Base-by-base conservation (phyloP, 202 grass and related monocot species). In the Carex arenaria region DNA sequence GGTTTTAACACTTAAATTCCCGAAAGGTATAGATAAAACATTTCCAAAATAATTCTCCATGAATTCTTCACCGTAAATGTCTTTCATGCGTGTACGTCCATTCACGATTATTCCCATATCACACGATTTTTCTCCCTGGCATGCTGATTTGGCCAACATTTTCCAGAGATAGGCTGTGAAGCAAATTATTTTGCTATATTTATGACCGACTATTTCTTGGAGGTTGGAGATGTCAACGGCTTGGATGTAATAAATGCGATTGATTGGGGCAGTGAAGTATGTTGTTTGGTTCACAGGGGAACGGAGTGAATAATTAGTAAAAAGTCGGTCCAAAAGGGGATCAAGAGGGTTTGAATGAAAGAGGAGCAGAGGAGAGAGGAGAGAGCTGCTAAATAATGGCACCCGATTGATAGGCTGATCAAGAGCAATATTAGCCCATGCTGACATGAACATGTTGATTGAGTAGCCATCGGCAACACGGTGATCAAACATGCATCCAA, bases 381-480 rank as follows among this genome's bases (percentile, higher is more conserved):
- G 52, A 61, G 90, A 85, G 7, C 87, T 80, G 64, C 65, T 7
- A 85, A 97, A 97, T 28, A 42, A 88, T 4, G 92, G 90, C 3
- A 79, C 12, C 5, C 30, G 47, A 1, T 79, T 55, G 3, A 85
- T 1, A 2, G 57, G 17, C 31, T 61, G 45, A 10, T 51, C 61
- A 0, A 68, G 84, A 59, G 90, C 60, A 4, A 80, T 70, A 3
- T 78, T 57, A 5, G 94, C 90, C 92, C 92, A 97, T 0, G 84
- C 87, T 10, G 90, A 61, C 54, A 93, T 76, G 85, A 94, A 94
- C 89, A 94, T 88, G 87, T 93, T 94, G 90, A 91, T 84, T 20
- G 92, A 93, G 87, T 94, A 97, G 72, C 89, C 94, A 85, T 97
- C 94, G 51, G 88, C 89, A 40, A 93, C 86, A 17, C 92, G 94